These are phyloP conservation scores for Fusarium chuoi DNA, from an alignment of 2,329 filamentous ascomycete species.

Conservation along the genomic window DNA sequence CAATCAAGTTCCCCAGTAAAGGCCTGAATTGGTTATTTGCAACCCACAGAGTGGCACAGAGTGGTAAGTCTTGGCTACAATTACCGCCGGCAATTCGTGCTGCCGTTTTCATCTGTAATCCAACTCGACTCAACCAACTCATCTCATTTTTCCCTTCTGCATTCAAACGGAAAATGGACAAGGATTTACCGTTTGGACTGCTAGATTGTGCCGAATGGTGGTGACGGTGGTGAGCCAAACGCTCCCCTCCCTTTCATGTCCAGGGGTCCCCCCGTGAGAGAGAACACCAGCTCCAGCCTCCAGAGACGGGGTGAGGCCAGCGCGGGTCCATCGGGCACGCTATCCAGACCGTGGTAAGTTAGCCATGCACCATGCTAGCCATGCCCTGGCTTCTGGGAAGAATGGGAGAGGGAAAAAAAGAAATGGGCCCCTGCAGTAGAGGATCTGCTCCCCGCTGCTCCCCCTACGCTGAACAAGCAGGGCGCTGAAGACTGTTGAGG, in stretches of 20 bases:
- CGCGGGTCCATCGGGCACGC: slow-evolving; percentile 25
- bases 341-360: background rate
- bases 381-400: background rate
- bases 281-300: background rate
- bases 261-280: slow-evolving; percentile 25
- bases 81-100: background rate
- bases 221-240: slow-evolving; percentile 37
- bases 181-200: slow-evolving; percentile 19
- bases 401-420: background rate
- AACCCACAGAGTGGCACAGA: background rate
- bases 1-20: slow-evolving; percentile 8
- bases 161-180: background rate
- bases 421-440: slow-evolving; percentile 31
- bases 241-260: slow-evolving; percentile 17
- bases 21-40: slow-evolving; percentile 16
- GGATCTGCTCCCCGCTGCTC: slow-evolving; percentile 29
- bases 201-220: slow-evolving; percentile 34
- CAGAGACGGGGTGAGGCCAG: slow-evolving; percentile 23
- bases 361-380: background rate
- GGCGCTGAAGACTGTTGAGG: slow-evolving; percentile 27
- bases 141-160: no score
- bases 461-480: background rate
- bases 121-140: background rate
- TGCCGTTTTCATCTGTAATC: slow-evolving; percentile 14
- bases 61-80: background rate